A percentile compares a stretch with the other conserved stretches of the same genome.
Evolutionary conservation across 2,329 filamentous ascomycete species (phyloP).

Genomic region (Diaporthe destruens): DNA sequence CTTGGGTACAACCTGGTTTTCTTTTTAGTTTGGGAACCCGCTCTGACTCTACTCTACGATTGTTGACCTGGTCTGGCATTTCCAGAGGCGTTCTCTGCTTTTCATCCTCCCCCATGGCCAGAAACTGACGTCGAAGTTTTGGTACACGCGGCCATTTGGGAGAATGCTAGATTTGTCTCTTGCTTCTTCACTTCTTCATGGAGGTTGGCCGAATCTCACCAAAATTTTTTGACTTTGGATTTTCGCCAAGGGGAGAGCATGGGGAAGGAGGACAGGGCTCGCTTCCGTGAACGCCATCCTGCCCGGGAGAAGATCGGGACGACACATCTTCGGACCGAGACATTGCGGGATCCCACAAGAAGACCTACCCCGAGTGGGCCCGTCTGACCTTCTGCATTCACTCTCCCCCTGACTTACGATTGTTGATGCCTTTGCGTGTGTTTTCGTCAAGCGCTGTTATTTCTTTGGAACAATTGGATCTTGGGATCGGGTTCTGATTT

Average conservation of each 20-base stretch:
- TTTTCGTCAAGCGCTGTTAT: conserved; percentile 28
- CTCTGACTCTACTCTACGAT: conserved; percentile 38
- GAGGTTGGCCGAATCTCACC: conserved; percentile 40
- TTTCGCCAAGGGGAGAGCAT: conserved; percentile 24
- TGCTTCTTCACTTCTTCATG: conserved; percentile 42
- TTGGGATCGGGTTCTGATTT: conserved; percentile 33
- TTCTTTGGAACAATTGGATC: conserved; percentile 29
- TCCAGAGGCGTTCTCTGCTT: conserved; percentile 40
- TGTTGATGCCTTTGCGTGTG: conserved; percentile 25
- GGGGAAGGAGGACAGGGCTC: conserved; percentile 32
- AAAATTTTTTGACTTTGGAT: conserved; percentile 27
- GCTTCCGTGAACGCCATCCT: conserved; percentile 37
- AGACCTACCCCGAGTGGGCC: conserved; percentile 21
- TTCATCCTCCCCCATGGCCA: conserved; percentile 38
- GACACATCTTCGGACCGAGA: conserved; percentile 30
- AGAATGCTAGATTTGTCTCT: conserved; percentile 39
- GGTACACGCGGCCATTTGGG: conserved; percentile 41
- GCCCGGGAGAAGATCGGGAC: conserved; percentile 34
- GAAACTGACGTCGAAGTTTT: conserved; percentile 40
- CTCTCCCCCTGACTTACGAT: conserved; percentile 7
- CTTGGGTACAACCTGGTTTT: conserved; percentile 25
- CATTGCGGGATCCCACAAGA: conserved; percentile 36
- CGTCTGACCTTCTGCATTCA: conserved; percentile 28
- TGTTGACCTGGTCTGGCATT: conserved; percentile 38
- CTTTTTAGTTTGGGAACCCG: conserved; percentile 40